Percentiles rank a stretch among this genome's conserved stretches.
Evolutionary conservation across 345 rosid genomes (phyloP).

Genomic region (Rhizophora apiculata): DNA sequence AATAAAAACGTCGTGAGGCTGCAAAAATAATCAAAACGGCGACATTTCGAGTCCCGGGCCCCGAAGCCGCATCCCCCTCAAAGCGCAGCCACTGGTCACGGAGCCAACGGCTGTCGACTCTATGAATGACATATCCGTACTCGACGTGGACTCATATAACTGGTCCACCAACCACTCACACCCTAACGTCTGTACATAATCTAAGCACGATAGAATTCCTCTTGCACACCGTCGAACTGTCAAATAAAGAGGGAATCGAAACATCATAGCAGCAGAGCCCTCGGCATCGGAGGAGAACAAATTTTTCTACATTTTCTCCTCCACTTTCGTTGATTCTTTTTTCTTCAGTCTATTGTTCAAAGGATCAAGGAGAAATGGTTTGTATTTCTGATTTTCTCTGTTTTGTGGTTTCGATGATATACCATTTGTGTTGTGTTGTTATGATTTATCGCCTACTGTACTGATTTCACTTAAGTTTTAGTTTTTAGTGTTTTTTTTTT

Average conservation of each 20-base stretch:
- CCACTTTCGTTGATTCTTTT: background rate
- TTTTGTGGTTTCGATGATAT: background rate
- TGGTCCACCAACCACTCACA: background rate
- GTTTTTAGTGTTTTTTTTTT: background rate
- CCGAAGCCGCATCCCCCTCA: background rate
- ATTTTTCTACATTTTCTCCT: background rate
- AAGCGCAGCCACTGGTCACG: background rate
- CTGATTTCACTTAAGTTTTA: background rate
- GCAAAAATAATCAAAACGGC: too few species aligned
- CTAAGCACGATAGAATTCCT: background rate
- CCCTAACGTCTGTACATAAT: background rate
- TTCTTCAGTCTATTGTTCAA: background rate
- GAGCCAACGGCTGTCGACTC: background rate
- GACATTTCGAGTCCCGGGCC: too few species aligned
- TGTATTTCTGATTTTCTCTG: background rate
- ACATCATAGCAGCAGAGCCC: background rate
- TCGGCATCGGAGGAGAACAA: slow-evolving; percentile 8
- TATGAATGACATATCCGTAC: background rate
- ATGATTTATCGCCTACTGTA: background rate
- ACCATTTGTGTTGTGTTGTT: background rate
- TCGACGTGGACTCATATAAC: slow-evolving; percentile 1
- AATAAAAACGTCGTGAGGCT: too few species aligned
- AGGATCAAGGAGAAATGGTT: background rate
- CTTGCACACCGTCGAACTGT: background rate
- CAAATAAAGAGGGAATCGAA: slow-evolving; percentile 7